These are phyloP conservation scores for Paecilomyces sp. DNA, from an alignment of 2,329 filamentous ascomycete genomes.

Conservation along the genomic window DNA sequence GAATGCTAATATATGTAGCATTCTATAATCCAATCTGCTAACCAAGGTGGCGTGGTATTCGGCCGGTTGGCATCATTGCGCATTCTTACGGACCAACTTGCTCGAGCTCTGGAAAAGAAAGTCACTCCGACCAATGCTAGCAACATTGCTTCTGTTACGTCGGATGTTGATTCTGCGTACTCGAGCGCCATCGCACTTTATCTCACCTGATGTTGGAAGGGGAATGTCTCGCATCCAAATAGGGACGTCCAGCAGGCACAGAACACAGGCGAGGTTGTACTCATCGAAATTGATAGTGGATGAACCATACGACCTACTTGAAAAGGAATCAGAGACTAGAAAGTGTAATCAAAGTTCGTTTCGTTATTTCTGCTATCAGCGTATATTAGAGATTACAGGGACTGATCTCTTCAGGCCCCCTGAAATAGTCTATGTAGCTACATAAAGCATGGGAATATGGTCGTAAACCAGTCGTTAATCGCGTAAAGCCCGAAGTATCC, in stretches of 20 bases:
- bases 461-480: not conserved
- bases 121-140: conserved; percentile 3
- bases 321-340: not conserved
- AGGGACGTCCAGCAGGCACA: too few species aligned
- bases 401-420: not conserved
- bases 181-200: conserved; percentile 3
- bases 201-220: not conserved
- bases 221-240: too few species aligned
- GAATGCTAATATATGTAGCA: conserved; percentile 1
- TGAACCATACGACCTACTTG: not conserved
- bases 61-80: conserved; percentile 1
- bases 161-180: conserved; percentile 5
- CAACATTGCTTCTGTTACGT: conserved; percentile 1
- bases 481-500: not conserved
- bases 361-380: not conserved
- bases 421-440: not conserved
- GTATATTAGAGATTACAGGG: not conserved
- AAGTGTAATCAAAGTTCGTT: not conserved
- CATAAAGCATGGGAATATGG: not conserved
- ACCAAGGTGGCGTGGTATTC: conserved; percentile 1
- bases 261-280: not conserved
- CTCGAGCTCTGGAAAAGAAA: conserved; percentile 2
- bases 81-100: conserved; percentile 2
- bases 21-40: conserved; percentile 1
- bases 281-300: not conserved